These are phyloP conservation scores for Lactifluus echinatus DNA, from an alignment of 768 basidiomycete genomes.

Conservation along the genomic window DNA sequence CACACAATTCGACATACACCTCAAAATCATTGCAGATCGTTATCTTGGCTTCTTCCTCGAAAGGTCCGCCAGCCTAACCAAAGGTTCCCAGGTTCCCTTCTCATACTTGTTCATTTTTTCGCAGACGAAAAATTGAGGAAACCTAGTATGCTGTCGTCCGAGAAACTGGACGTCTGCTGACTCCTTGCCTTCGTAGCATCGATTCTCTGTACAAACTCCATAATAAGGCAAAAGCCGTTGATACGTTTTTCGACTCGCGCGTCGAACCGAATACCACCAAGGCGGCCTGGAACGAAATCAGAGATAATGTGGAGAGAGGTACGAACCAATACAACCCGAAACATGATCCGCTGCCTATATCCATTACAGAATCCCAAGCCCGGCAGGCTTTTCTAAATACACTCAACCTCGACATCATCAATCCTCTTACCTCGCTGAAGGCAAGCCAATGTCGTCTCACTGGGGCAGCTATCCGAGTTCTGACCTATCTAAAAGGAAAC, in stretches of 20 bases:
- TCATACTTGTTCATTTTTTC: conserved; percentile 3
- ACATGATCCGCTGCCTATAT: not conserved
- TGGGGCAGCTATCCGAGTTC: not conserved
- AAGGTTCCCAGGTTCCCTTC: conserved; percentile 16
- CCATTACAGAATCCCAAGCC: conserved; percentile 61
- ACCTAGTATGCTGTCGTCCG: conserved; percentile 48
- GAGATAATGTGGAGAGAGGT: conserved; percentile 83
- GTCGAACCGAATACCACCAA: conserved; percentile 55
- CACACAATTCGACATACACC: conserved; percentile 63
- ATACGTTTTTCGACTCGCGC: conserved; percentile 66
- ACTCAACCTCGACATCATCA: conserved; percentile 64
- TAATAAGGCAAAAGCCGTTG: conserved; percentile 59
- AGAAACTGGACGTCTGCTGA: conserved; percentile 1
- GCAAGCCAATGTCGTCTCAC: conserved; percentile 28
- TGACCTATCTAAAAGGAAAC: conserved; percentile 48
- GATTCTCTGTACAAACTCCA: conserved; percentile 68
- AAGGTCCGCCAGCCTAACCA: conserved; percentile 41
- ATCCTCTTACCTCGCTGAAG: conserved; percentile 57
- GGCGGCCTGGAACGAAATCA: conserved; percentile 73
- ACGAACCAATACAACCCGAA: not conserved
- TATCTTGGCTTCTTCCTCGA: conserved; percentile 83
- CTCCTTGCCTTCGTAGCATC: conserved; percentile 37
- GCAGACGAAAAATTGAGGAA: conserved; percentile 78
- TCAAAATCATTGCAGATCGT: conserved; percentile 60
- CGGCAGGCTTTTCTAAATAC: conserved; percentile 71